Conservation (phyloP, 768 basidiomycete genomes). For the Tylopilus plumbeoviolaceoides region DNA sequence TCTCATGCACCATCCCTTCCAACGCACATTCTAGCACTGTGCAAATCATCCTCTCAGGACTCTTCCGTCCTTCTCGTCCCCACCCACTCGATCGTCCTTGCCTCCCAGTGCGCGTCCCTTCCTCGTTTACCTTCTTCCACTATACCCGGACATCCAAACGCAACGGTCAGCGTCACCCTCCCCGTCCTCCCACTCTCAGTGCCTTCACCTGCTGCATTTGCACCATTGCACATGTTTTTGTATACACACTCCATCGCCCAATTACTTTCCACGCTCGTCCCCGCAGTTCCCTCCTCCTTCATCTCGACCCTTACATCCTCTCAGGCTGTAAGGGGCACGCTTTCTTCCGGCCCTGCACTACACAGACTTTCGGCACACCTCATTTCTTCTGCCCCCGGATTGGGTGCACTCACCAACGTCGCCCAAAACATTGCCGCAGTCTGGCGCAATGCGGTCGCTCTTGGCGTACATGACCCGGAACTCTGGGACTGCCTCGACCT, state of each 20-base stretch:
- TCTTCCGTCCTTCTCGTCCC: conserved; percentile 50
- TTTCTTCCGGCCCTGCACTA: conserved; percentile 48
- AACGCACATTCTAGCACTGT: conserved; percentile 53
- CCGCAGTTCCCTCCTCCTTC: conserved; percentile 30
- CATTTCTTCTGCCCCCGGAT: conserved; percentile 40
- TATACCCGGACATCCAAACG: conserved; percentile 31
- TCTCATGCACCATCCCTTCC: conserved; percentile 32
- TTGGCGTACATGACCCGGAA: conserved; percentile 63
- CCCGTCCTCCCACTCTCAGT: conserved; percentile 63
- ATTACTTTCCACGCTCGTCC: conserved; percentile 49
- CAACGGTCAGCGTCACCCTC: conserved; percentile 37
- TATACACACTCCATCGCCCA: conserved; percentile 55
- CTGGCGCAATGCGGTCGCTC: conserved; percentile 66
- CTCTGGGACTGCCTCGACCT: conserved; percentile 67
- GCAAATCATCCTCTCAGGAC: conserved; percentile 26
- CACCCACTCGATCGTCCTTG: conserved; percentile 66
- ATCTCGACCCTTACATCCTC: conserved; percentile 29
- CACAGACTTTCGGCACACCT: conserved; percentile 55
- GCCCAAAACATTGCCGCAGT: conserved; percentile 54
- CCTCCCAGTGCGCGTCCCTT: conserved; percentile 62
- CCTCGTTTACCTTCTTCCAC: conserved; percentile 46
- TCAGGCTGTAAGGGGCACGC: conserved; percentile 34
- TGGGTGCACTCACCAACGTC: conserved; percentile 45
- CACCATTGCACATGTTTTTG: conserved; percentile 56
- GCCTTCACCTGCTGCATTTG: conserved; percentile 60